phyloP scores from a whole-genome alignment of 108 stramenopile species.

The Thalassiosira profunda region DNA sequence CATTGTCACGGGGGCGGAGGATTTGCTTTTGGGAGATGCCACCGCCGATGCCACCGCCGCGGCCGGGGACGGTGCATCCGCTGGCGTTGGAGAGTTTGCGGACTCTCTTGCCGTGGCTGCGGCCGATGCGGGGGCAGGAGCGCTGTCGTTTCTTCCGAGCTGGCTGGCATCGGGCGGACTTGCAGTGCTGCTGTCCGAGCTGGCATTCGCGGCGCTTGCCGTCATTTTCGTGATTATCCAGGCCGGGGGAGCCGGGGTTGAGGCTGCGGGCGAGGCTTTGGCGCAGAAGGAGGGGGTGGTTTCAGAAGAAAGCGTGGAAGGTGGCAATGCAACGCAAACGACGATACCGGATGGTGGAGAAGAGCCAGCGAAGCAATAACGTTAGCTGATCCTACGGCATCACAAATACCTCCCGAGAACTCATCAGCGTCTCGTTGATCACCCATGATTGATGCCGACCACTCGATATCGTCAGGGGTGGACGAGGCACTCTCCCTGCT shows the following conservation, averaged over 20 bases:
- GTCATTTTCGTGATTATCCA: slow-evolving; percentile 1
- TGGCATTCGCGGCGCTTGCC: slow-evolving; percentile 23
- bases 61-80: background rate
- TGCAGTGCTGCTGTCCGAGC: slow-evolving; percentile 14
- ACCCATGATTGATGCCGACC: slow-evolving; percentile 73
- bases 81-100: slow-evolving; percentile 10
- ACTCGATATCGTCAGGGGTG: slow-evolving; percentile 57
- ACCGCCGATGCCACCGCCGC: slow-evolving; percentile 3
- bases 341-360: too few relatives aligned
- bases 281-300: too few relatives aligned
- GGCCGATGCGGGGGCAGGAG: slow-evolving; percentile 11
- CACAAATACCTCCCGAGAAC: slow-evolving; percentile 37
- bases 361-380: too few relatives aligned
- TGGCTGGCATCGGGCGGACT: slow-evolving; percentile 16
- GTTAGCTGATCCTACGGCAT: slow-evolving; percentile 30
- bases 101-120: slow-evolving; percentile 5
- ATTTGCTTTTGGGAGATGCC: slow-evolving; percentile 13
- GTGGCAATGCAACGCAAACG: too few relatives aligned
- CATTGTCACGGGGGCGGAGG: slow-evolving; percentile 4
- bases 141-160: slow-evolving; percentile 4
- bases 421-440: slow-evolving; percentile 41
- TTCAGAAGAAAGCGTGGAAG: too few relatives aligned
- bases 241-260: too few relatives aligned
- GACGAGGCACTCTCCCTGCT: slow-evolving; percentile 59
- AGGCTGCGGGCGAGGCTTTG: too few relatives aligned